phyloP scores from a whole-genome alignment of 2,329 filamentous ascomycete genomes.

The Nothophaeocryptopus gaeumannii region DNA sequence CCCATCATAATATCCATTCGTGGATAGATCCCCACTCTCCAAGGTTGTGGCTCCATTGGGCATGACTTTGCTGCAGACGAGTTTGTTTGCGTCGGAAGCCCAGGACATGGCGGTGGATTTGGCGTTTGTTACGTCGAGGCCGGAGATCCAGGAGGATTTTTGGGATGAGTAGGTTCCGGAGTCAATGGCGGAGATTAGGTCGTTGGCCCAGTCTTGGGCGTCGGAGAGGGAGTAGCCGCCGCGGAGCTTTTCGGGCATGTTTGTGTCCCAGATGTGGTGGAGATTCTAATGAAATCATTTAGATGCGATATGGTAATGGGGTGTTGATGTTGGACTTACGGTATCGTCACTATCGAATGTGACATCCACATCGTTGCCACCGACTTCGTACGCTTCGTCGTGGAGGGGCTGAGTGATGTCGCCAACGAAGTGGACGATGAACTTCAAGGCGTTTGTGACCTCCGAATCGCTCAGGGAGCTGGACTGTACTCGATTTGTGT shows the following conservation, averaged over 20 bases:
- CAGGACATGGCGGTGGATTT: constrained; percentile 39
- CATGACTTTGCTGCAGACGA: constrained; percentile 43
- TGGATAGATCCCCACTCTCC: constrained; percentile 37
- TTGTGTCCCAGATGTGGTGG: constrained; percentile 45
- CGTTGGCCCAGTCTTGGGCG: constrained; percentile 39
- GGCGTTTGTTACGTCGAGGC: constrained; percentile 38
- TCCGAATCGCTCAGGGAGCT: constrained; percentile 32
- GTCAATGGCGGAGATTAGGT: constrained; percentile 38
- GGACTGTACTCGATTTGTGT: constrained; percentile 41
- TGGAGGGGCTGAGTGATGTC: constrained; percentile 66
- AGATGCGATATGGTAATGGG: too few species aligned
- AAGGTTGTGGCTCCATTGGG: constrained; percentile 39
- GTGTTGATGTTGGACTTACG: too few species aligned
- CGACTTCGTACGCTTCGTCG: constrained; percentile 46
- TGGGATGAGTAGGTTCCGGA: constrained; percentile 38
- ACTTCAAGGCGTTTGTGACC: constrained; percentile 46
- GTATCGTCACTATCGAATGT: constrained; percentile 40
- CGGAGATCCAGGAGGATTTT: constrained; percentile 36
- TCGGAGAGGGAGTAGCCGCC: constrained; percentile 40
- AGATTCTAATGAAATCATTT: constrained; percentile 31
- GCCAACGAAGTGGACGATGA: constrained; percentile 58
- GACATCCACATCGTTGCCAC: constrained; percentile 46
- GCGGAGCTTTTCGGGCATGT: constrained; percentile 42
- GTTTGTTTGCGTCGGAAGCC: constrained; percentile 43
- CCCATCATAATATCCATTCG: constrained; percentile 31